Percentiles rank a stretch among this genome's conserved stretches.
phyloP scores from a whole-genome alignment of 2,329 filamentous ascomycete genomes.

The Chrysoporthe puriensis region DNA sequence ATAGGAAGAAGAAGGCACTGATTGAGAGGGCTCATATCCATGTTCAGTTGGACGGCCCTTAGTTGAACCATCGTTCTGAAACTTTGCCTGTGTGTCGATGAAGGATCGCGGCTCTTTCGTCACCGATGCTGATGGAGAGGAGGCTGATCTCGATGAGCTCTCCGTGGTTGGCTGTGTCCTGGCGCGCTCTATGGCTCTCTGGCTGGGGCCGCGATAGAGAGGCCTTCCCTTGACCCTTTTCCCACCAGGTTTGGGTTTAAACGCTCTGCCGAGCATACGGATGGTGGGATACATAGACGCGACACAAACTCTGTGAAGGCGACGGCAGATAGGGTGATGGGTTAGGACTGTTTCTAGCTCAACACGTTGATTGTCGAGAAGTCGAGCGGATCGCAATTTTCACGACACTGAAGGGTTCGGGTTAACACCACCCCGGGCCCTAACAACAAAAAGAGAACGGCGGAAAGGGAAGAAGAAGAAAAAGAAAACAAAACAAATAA shows the following conservation, averaged over 20 bases:
- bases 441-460: no score
- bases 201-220: neutral
- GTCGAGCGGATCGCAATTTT: no score
- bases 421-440: neutral
- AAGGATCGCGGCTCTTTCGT: neutral
- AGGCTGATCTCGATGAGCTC: neutral
- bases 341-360: no score
- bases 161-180: neutral
- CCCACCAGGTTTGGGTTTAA: neutral
- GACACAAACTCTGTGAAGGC: neutral
- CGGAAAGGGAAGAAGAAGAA: no score
- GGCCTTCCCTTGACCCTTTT: fast-evolving
- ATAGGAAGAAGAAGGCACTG: no score
- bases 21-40: no score
- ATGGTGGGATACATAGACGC: neutral
- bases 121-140: neutral
- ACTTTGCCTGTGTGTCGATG: neutral
- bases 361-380: neutral
- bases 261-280: neutral
- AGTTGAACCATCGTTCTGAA: neutral
- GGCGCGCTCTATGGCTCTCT: neutral
- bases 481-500: no score
- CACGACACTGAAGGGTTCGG: neutral
- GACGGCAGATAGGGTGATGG: no score
- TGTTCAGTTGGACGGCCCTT: neutral